A percentile compares a stretch with the other conserved stretches of the same genome.
Evolutionary conservation across 75 land plant species (phyloP).

Genomic region (Pseudotsuga menziesii): DNA sequence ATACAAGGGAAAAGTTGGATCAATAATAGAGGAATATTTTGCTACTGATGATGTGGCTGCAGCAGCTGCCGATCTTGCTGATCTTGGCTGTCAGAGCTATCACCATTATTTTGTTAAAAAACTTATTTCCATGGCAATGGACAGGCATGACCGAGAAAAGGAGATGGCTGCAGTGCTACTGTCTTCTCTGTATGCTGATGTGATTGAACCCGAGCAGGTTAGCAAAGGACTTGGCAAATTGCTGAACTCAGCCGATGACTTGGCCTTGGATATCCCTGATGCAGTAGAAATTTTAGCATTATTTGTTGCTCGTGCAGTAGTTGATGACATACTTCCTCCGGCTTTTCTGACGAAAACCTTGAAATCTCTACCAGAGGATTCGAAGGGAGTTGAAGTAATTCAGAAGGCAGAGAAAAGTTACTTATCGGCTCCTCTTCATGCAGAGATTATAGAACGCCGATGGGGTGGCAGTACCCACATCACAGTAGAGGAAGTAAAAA

Average conservation of each 20-base stretch:
- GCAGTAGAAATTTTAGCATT: constrained; percentile 73
- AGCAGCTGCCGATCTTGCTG: constrained; percentile 42
- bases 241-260: constrained; percentile 72
- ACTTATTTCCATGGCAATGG: constrained; percentile 90
- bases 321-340: constrained; percentile 84
- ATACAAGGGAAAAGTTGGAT: constrained; percentile 31
- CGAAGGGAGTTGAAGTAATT: constrained; percentile 55
- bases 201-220: constrained; percentile 57
- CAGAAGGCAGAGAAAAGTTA: constrained; percentile 79
- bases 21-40: constrained; percentile 44
- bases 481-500: constrained; percentile 80
- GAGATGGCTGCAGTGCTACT: constrained; percentile 86
- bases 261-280: constrained; percentile 71
- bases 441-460: constrained; percentile 64
- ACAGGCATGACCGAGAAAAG: constrained; percentile 82
- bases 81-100: constrained; percentile 58
- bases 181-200: constrained; percentile 75
- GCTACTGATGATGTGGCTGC: constrained; percentile 42
- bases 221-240: constrained; percentile 62
- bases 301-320: constrained; percentile 79
- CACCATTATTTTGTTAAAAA: constrained; percentile 71
- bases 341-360: constrained; percentile 53
- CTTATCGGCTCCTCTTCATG: constrained; percentile 75
- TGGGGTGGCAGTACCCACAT: constrained; percentile 83
- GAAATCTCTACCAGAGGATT: constrained; percentile 38